phyloP scores from a whole-genome alignment of 805 yeast species.

The Candida bentonensis region DNA sequence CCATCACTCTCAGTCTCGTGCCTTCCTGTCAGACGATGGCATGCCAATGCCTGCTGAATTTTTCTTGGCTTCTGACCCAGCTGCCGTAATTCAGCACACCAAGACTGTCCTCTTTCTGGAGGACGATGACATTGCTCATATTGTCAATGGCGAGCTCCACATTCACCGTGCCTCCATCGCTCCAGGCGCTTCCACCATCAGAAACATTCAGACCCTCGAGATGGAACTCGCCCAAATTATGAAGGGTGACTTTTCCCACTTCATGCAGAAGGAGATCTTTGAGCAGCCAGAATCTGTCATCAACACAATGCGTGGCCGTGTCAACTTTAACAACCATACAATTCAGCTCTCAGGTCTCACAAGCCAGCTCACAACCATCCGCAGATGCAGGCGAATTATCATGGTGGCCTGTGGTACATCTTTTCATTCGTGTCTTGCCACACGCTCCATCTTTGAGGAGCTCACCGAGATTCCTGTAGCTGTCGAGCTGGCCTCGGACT shows the following conservation, averaged over 20 bases:
- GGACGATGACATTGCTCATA: constrained; percentile 98
- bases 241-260: constrained; percentile 94
- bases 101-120: constrained; percentile 92
- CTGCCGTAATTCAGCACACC: constrained; percentile 92
- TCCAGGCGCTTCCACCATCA: constrained; percentile 72
- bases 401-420: constrained; percentile 99
- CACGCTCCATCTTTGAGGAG: constrained; percentile 92
- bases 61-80: constrained; percentile 91
- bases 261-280: constrained; percentile 97
- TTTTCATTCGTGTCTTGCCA: constrained; percentile 94
- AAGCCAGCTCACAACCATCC: constrained; percentile 68
- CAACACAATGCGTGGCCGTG: constrained; percentile 98
- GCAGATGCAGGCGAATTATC: constrained; percentile 87
- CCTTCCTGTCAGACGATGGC: constrained; percentile 89
- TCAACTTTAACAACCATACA: constrained; percentile 68
- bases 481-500: constrained; percentile 10
- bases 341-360: constrained; percentile 86
- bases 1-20: constrained; percentile 89
- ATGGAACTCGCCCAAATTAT: constrained; percentile 94
- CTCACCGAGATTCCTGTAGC: constrained; percentile 45
- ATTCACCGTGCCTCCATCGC: constrained; percentile 90
- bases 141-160: constrained; percentile 94
- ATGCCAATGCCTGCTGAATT: constrained; percentile 89
- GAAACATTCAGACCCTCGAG: constrained; percentile 93
- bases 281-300: constrained; percentile 98